These are phyloP conservation scores for Ceratocystis lukuohia DNA, from an alignment of 2,329 filamentous ascomycete species.

Conservation along the genomic window DNA sequence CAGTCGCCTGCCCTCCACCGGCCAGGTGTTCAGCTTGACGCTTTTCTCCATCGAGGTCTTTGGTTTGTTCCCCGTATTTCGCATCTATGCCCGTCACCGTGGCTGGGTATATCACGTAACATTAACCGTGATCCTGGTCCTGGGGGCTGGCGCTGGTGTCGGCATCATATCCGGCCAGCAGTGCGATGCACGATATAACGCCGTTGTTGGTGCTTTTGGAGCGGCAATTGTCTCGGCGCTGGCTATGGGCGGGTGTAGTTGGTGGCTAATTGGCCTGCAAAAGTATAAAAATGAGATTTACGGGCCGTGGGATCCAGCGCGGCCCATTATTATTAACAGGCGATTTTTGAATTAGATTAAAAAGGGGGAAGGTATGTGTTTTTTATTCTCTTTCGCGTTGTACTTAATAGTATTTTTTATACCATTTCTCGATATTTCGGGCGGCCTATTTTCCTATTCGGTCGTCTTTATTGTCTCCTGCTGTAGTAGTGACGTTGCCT, in stretches of 20 bases:
- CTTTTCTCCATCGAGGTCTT: conserved; percentile 97
- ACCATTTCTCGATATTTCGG: background rate
- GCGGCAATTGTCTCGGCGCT: conserved; percentile 62
- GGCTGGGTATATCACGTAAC: conserved; percentile 69
- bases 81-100: conserved; percentile 71
- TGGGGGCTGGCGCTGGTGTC: conserved; percentile 67
- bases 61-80: conserved; percentile 91
- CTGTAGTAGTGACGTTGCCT: background rate
- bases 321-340: conserved; percentile 67
- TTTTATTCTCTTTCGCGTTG: background rate
- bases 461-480: background rate
- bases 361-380: background rate
- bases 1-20: conserved; percentile 74
- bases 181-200: conserved; percentile 36
- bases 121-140: conserved; percentile 62
- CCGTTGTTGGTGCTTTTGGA: conserved; percentile 58
- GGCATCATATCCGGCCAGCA: conserved; percentile 45
- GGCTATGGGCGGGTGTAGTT: conserved; percentile 84
- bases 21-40: conserved; percentile 87
- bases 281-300: conserved; percentile 99
- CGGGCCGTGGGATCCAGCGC: conserved; percentile 91
- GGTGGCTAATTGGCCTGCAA: conserved; percentile 94
- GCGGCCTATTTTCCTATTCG: background rate
- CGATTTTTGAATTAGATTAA: conserved; percentile 35
- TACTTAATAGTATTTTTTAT: background rate